Base-by-base conservation (phyloP, 2,329 filamentous ascomycete genomes). In the Verticillium klebahnii region DNA sequence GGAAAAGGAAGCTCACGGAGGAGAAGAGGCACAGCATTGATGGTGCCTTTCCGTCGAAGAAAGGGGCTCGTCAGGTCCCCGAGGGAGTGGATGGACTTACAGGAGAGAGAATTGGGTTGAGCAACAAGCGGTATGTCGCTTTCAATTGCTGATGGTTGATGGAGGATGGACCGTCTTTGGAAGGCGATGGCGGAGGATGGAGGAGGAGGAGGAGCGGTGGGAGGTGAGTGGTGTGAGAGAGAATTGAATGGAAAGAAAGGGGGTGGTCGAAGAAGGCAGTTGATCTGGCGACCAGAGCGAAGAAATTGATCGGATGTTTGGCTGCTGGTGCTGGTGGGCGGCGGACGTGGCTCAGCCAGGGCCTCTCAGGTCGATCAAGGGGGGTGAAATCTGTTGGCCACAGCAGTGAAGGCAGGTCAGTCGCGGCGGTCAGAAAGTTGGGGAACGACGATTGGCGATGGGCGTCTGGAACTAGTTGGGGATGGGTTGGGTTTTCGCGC, bases 211-310 rank as follows among this genome's bases (percentile, higher is more conserved):
- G 56, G 39, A 14, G 25, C 25, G 56, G 19, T 50, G 37, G 59
- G 57, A 36, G 57, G 29, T 25, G 29, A 45, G 36, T 31, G 52
- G 60, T 52, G 52, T 62, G 45, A 59, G 58, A 64, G 62, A 56
- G 58, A 62, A 62, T 64, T 56, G 60, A 58, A 56, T 59, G 63
- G 50, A 52, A 59, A 37, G 45, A 56, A 63, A 61, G 58, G 52
- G 60, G 52, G 59, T 56, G 62, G 60, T 62, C 50, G 62, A 57
- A 60, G 58, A 60, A 52, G 31, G 57, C 58, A 65, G 63, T 65
- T 65, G 63, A 64, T 62, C 56, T 50, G 40, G 23, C 29, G 55
- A 31, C 37, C 45, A n/a, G 8, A 50, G 45, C 29, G 23, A 50
- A 25, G 19, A 50, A 50, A 50, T 50, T 50, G 45, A 19, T 50